phyloP scores from a whole-genome alignment of 2,329 filamentous ascomycete species.

The Basipetospora chlamydospora region DNA sequence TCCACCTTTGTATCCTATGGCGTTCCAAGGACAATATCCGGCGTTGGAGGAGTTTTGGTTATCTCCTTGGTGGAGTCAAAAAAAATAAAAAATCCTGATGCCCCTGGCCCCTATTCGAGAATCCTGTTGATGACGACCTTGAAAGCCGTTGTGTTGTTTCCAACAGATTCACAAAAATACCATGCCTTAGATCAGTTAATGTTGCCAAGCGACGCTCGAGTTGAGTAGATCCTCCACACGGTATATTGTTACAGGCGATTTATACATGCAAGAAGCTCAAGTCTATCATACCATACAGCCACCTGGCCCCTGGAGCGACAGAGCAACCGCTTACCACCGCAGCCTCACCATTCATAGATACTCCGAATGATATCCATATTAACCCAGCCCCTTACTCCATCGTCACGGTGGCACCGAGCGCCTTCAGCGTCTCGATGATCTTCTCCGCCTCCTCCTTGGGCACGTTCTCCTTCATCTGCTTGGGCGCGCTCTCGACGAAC shows the following conservation, averaged over 20 bases:
- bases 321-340: no score
- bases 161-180: no score
- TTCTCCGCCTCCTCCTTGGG: constrained; percentile 99
- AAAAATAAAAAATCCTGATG: no score
- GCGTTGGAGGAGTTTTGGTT: neutral
- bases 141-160: no score
- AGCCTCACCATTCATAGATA: no score
- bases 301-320: neutral
- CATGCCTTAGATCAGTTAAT: no score
- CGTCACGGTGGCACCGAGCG: constrained; percentile 68
- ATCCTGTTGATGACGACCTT: no score
- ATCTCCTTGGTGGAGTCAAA: no score
- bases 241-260: constrained; percentile 13
- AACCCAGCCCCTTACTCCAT: constrained; percentile 97
- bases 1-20: no score
- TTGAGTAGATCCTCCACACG: constrained; percentile 8
- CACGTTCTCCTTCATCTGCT: constrained; percentile 97
- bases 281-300: constrained; percentile 14
- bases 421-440: constrained; percentile 91
- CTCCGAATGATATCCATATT: no score
- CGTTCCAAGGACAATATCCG: neutral
- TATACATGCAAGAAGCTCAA: constrained; percentile 21
- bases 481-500: constrained; percentile 96
- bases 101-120: no score
- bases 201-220: neutral